phyloP scores from a whole-genome alignment of 2,329 filamentous ascomycete species.

The Cladophialophora yegresii region DNA sequence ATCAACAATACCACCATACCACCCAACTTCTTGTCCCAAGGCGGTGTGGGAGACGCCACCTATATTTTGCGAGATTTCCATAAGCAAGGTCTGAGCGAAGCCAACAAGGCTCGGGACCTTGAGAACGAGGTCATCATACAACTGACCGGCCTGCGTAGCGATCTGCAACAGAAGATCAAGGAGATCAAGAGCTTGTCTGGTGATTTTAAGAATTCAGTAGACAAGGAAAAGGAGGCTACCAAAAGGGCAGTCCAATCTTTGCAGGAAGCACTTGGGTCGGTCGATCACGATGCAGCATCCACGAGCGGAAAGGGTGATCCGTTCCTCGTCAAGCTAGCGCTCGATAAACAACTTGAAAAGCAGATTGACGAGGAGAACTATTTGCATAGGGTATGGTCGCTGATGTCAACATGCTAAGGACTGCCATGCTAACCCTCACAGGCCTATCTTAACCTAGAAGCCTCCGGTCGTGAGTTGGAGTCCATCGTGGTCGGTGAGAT shows the following conservation, averaged over 20 bases:
- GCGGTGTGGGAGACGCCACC: constrained; percentile 84
- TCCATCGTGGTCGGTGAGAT: constrained; percentile 96
- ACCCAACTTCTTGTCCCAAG: constrained; percentile 72
- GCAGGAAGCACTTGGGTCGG: constrained; percentile 77
- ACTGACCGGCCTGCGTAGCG: constrained; percentile 79
- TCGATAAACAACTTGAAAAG: constrained; percentile 86
- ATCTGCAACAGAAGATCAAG: constrained; percentile 94
- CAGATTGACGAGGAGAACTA: constrained; percentile 98
- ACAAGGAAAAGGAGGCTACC: constrained; percentile 89
- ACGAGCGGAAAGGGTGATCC: constrained; percentile 88
- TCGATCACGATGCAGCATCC: constrained; percentile 72
- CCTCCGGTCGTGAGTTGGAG: constrained; percentile 90
- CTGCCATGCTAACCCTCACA: constrained; percentile 44
- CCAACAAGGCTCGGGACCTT: constrained; percentile 85
- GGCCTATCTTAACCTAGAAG: constrained; percentile 93
- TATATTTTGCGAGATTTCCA: constrained; percentile 80
- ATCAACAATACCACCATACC: constrained; percentile 79
- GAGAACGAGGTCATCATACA: constrained; percentile 89
- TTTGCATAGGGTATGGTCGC: constrained; percentile 72
- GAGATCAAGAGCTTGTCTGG: constrained; percentile 92
- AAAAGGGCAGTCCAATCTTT: constrained; percentile 74
- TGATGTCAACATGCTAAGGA: not conserved
- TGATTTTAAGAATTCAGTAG: constrained; percentile 95
- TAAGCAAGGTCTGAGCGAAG: constrained; percentile 74
- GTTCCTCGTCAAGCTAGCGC: constrained; percentile 79